Conservation (phyloP, 129 eudicot genomes). For the Apium graveolens region DNA sequence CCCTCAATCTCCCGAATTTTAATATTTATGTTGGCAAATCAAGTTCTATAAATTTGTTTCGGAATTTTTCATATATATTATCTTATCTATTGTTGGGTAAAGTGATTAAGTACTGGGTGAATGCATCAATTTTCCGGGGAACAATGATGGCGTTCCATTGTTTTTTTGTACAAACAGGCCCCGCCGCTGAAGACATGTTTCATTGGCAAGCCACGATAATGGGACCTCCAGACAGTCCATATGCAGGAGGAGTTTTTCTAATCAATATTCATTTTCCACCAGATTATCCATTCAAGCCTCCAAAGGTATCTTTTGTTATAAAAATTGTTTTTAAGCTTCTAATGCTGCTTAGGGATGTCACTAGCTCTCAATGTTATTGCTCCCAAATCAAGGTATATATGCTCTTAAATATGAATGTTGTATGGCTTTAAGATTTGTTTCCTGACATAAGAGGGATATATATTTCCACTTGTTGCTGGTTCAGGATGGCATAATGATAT, state of each 20-base stretch:
- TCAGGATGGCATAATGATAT: too few relatives aligned
- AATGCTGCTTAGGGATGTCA: background rate
- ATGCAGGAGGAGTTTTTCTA: background rate
- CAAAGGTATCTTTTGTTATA: background rate
- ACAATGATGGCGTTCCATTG: background rate
- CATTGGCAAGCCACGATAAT: background rate
- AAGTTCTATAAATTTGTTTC: too few relatives aligned
- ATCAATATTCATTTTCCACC: background rate
- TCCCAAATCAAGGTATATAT: background rate
- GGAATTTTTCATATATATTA: too few relatives aligned
- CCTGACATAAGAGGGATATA: too few relatives aligned
- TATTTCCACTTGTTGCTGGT: too few relatives aligned
- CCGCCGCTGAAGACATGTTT: background rate
- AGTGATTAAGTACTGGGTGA: too few relatives aligned
- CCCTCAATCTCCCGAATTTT: too few relatives aligned
- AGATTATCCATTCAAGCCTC: constrained; percentile 1
- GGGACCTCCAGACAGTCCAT: background rate
- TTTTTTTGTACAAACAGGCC: background rate
- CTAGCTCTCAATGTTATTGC: background rate
- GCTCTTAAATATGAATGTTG: too few relatives aligned
- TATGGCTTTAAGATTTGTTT: too few relatives aligned
- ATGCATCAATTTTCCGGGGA: background rate
- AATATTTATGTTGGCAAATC: too few relatives aligned
- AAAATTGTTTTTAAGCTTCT: background rate
- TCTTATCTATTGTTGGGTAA: too few relatives aligned